Conservation (phyloP, 2,329 filamentous ascomycete species). For the Pseudovirgaria hyperparasitica region DNA sequence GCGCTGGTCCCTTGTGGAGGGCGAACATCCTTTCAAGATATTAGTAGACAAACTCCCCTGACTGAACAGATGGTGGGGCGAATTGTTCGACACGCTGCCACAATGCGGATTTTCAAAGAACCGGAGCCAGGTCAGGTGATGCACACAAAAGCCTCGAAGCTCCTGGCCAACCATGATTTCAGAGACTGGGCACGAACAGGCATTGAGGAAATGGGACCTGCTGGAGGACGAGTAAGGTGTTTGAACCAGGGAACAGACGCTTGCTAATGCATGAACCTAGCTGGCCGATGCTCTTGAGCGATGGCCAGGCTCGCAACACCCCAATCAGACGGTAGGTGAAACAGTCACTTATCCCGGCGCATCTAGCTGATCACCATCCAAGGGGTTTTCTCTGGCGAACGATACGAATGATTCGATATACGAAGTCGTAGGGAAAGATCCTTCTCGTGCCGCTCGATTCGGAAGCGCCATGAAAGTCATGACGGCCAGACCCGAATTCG, state of each 20-base stretch:
- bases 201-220: slow-evolving; percentile 6
- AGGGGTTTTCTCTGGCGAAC: slow-evolving; percentile 9
- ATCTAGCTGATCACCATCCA: slow-evolving; percentile 5
- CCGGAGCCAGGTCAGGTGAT: slow-evolving; percentile 6
- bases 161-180: slow-evolving; percentile 7
- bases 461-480: slow-evolving; percentile 6
- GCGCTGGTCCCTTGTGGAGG: slow-evolving; percentile 7
- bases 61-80: slow-evolving; percentile 6
- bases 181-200: slow-evolving; percentile 7
- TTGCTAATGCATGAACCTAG: slow-evolving; percentile 1
- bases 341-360: no score
- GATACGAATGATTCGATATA: slow-evolving; percentile 7
- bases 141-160: slow-evolving; percentile 8
- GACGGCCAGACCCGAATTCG: slow-evolving; percentile 5
- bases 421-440: slow-evolving; percentile 6
- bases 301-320: slow-evolving; percentile 7
- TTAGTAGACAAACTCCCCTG: slow-evolving; percentile 7
- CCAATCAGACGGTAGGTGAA: slow-evolving; percentile 8
- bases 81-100: slow-evolving; percentile 6
- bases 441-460: slow-evolving; percentile 7
- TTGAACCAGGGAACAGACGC: slow-evolving; percentile 5
- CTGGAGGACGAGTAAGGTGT: slow-evolving; percentile 5
- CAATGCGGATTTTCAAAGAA: slow-evolving; percentile 8
- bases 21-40: slow-evolving; percentile 7
- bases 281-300: slow-evolving; percentile 8